Percentiles rank a stretch among this genome's conserved stretches.
Conservation (phyloP, 2,329 filamentous ascomycete genomes). For the Alternaria brassicae region DNA sequence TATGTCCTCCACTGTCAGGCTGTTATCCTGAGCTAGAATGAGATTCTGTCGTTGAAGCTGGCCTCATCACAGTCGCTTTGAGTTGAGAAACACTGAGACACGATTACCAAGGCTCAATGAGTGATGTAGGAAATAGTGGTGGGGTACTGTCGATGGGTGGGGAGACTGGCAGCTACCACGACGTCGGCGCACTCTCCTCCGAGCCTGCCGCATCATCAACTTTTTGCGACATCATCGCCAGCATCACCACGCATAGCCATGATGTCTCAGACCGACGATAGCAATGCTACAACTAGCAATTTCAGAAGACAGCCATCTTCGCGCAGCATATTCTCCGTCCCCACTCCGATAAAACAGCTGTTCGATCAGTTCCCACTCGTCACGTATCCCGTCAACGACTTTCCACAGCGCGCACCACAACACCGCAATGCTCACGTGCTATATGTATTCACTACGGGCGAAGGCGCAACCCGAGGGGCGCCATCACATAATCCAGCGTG, state of each 20-base stretch:
- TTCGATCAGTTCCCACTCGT: conserved; percentile 85
- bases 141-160: neutral
- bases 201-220: conserved; percentile 25
- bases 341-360: conserved; percentile 77
- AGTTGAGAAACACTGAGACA: neutral
- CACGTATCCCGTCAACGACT: conserved; percentile 75
- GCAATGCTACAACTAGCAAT: conserved; percentile 8
- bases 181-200: conserved; percentile 25
- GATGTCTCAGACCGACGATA: conserved; percentile 27
- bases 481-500: conserved; percentile 93
- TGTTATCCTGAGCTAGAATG: no score
- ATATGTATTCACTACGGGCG: conserved; percentile 76
- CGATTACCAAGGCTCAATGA: neutral
- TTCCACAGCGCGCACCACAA: conserved; percentile 68
- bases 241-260: conserved; percentile 23
- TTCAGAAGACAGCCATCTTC: conserved; percentile 18
- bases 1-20: no score
- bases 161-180: neutral
- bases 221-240: conserved; percentile 29
- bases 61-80: no score
- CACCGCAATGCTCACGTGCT: conserved; percentile 64
- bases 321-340: conserved; percentile 61
- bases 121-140: neutral
- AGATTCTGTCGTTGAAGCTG: no score
- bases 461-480: conserved; percentile 65